A percentile compares a stretch with the other conserved stretches of the same genome.
Conservation (phyloP, 2,329 filamentous ascomycete genomes). For the Aspergillus udagawae region DNA sequence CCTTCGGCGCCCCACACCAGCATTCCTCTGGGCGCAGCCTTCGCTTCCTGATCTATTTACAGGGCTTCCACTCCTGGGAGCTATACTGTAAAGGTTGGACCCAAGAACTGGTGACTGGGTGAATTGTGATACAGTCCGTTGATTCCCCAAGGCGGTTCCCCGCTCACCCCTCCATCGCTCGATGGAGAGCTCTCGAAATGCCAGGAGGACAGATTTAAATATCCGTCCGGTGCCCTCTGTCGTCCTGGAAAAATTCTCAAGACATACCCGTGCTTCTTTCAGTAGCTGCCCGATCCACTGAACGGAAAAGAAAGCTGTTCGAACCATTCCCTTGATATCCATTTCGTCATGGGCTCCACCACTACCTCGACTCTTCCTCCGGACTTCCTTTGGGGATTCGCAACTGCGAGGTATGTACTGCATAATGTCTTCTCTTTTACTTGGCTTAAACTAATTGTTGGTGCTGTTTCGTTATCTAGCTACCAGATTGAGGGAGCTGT, state of each 20-base stretch:
- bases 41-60: background rate
- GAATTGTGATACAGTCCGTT: background rate
- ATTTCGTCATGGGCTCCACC: conserved; percentile 23
- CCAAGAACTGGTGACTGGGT: background rate
- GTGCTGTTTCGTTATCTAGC: conserved; percentile 43
- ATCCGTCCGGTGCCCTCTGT: background rate
- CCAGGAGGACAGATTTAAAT: background rate
- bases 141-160: conserved; percentile 1
- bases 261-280: background rate
- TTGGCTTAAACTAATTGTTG: conserved; percentile 1
- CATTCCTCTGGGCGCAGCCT: background rate
- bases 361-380: conserved; percentile 49
- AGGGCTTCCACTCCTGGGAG: background rate
- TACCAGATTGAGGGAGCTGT: conserved; percentile 83
- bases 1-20: background rate
- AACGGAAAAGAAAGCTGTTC: background rate
- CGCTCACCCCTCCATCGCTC: conserved; percentile 6
- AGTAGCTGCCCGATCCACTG: background rate
- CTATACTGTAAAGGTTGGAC: conserved; percentile 3
- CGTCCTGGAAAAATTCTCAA: background rate
- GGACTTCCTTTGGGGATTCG: conserved; percentile 76
- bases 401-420: conserved; percentile 61
- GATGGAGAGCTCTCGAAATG: background rate
- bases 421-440: background rate
- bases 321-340: background rate